Percentiles rank a stretch among this genome's conserved stretches.
phyloP scores from a whole-genome alignment of 129 eudicot species.

The Centaurea solstitialis region DNA sequence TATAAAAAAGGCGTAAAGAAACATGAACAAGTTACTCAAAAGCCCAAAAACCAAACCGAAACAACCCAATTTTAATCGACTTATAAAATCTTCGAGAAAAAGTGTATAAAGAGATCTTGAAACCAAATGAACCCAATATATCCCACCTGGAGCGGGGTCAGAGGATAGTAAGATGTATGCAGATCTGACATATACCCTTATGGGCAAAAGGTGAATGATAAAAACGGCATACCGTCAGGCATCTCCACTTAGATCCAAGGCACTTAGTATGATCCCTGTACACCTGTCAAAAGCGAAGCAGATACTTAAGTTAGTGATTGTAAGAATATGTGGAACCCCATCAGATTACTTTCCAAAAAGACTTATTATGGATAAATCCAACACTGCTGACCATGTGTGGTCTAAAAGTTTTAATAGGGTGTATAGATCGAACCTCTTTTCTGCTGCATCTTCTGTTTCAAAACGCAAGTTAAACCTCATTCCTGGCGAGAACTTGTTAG shows the following conservation, averaged over 20 bases:
- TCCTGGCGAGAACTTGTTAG: conserved; percentile 53
- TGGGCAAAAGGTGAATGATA: neutral
- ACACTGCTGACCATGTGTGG: neutral
- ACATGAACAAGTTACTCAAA: neutral
- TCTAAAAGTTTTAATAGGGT: neutral
- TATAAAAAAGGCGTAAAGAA: neutral
- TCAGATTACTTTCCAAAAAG: neutral
- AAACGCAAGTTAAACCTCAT: conserved; percentile 69
- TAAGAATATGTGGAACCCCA: neutral
- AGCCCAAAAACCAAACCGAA: no score
- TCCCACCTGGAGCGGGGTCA: neutral
- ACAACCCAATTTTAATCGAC: no score
- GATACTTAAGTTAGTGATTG: neutral
- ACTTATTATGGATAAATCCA: no score
- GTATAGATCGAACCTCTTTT: conserved; percentile 50
- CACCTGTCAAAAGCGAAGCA: conserved; percentile 34
- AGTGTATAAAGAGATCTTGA: neutral
- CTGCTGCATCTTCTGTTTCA: conserved; percentile 80
- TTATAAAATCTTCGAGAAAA: neutral
- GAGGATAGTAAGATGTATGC: no score
- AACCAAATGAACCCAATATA: neutral
- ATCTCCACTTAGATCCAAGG: conserved; percentile 90
- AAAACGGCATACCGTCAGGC: conserved; percentile 55
- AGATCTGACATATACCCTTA: no score
- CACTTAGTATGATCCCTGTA: conserved; percentile 68